phyloP scores from a whole-genome alignment of 176 grass and related monocot species.

The Musa schizocarpa region DNA sequence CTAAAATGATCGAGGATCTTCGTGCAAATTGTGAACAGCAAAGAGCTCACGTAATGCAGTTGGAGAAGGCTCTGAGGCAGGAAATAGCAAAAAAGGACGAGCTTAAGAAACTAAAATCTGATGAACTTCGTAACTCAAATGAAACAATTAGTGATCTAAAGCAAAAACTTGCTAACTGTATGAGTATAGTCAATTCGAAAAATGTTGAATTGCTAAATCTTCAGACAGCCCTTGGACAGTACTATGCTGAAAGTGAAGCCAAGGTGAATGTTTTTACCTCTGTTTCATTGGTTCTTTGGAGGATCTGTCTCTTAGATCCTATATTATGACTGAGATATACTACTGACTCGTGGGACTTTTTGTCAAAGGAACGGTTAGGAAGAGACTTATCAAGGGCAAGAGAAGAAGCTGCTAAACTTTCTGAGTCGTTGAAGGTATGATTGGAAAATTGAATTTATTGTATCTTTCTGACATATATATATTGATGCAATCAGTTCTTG shows the following conservation, averaged over 20 bases:
- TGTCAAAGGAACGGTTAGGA: conserved; percentile 60
- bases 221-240: conserved; percentile 91
- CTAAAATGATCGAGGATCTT: conserved; percentile 69
- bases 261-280: conserved; percentile 39
- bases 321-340: background rate
- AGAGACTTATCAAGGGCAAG: conserved; percentile 67
- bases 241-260: conserved; percentile 94
- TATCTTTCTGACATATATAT: background rate
- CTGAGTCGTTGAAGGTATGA: conserved; percentile 58
- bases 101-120: conserved; percentile 42
- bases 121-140: conserved; percentile 65
- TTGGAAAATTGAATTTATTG: background rate
- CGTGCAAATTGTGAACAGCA: conserved; percentile 54
- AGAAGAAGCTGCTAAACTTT: conserved; percentile 69
- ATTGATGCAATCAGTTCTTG: background rate
- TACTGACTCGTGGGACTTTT: background rate
- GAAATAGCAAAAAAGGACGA: conserved; percentile 61
- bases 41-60: conserved; percentile 53
- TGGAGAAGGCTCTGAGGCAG: conserved; percentile 63
- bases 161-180: conserved; percentile 57
- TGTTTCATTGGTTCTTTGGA: background rate
- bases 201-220: conserved; percentile 78
- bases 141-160: conserved; percentile 58
- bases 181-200: conserved; percentile 74
- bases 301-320: background rate